Evolutionary conservation across 2,329 filamentous ascomycete genomes (phyloP).

Genomic region (Fusarium goolgardi): DNA sequence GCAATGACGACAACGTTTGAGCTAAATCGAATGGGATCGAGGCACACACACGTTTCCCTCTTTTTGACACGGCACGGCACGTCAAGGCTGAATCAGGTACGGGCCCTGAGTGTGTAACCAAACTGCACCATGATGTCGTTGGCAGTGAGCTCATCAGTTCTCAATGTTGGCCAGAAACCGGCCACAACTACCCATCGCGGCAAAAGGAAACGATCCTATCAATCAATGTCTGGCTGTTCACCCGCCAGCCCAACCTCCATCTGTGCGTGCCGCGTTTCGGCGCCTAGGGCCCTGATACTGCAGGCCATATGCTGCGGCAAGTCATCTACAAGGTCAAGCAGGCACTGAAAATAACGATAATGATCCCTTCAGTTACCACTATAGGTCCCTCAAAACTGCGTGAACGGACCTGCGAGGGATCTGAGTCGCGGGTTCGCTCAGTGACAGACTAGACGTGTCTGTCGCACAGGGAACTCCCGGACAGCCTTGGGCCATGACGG

Average conservation of each 20-base stretch:
- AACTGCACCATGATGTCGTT: neutral
- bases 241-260: constrained; percentile 18
- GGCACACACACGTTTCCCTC: constrained; percentile 6
- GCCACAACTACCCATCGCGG: constrained; percentile 3
- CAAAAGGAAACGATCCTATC: constrained; percentile 7
- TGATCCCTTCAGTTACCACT: constrained; percentile 34
- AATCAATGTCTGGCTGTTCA: neutral
- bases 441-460: constrained; percentile 31
- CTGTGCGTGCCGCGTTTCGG: constrained; percentile 28
- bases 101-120: neutral
- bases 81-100: constrained; percentile 19
- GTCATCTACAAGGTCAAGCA: constrained; percentile 19
- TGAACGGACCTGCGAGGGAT: constrained; percentile 41
- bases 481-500: constrained; percentile 28
- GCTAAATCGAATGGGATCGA: constrained; percentile 32
- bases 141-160: neutral
- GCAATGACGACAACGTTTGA: constrained; percentile 30
- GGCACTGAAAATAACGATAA: constrained; percentile 13
- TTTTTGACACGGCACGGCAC: constrained; percentile 33
- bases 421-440: constrained; percentile 30
- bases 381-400: constrained; percentile 26
- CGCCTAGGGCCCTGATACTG: constrained; percentile 11
- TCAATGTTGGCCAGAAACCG: neutral
- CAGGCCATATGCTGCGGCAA: constrained; percentile 17
- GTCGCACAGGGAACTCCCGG: constrained; percentile 44